A percentile compares a stretch with the other conserved stretches of the same genome.
phyloP scores from a whole-genome alignment of 352 stramenopile species.

The Thalassiosira livingstoniorum region DNA sequence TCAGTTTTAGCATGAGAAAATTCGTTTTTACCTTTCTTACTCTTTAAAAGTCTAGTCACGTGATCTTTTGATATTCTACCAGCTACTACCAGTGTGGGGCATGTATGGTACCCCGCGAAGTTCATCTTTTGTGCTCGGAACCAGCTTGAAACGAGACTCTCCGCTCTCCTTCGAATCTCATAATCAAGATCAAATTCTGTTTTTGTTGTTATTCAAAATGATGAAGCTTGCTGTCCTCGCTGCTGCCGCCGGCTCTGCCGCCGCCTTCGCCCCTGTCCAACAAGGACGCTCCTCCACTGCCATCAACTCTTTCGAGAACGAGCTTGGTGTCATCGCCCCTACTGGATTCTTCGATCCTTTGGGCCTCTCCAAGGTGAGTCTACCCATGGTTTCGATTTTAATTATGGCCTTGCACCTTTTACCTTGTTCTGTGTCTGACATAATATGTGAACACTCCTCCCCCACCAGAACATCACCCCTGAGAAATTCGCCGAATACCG shows the following conservation, averaged over 20 bases:
- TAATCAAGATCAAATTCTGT: background rate
- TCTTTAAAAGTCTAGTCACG: too few species aligned
- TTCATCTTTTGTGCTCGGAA: too few species aligned
- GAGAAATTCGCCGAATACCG: conserved; percentile 80
- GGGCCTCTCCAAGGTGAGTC: conserved; percentile 58
- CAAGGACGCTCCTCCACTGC: conserved; percentile 41
- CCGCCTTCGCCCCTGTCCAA: conserved; percentile 68
- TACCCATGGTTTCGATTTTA: background rate
- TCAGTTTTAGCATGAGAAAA: too few species aligned
- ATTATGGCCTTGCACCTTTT: too few species aligned
- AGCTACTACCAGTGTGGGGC: too few species aligned
- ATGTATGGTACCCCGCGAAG: too few species aligned
- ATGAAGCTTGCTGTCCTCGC: conserved; percentile 75
- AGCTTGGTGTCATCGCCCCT: conserved; percentile 82
- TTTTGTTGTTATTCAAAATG: conserved; percentile 25
- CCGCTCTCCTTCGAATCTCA: too few species aligned
- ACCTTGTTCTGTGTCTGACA: background rate
- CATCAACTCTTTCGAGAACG: conserved; percentile 57
- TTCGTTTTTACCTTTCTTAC: too few species aligned
- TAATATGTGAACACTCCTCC: background rate
- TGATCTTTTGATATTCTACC: too few species aligned
- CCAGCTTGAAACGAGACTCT: too few species aligned
- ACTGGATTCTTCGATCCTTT: conserved; percentile 79
- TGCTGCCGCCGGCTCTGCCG: conserved; percentile 56
- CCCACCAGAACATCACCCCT: conserved; percentile 66